Base-by-base conservation (phyloP, 306 rosid species). In the Macrotyloma uniflorum region DNA sequence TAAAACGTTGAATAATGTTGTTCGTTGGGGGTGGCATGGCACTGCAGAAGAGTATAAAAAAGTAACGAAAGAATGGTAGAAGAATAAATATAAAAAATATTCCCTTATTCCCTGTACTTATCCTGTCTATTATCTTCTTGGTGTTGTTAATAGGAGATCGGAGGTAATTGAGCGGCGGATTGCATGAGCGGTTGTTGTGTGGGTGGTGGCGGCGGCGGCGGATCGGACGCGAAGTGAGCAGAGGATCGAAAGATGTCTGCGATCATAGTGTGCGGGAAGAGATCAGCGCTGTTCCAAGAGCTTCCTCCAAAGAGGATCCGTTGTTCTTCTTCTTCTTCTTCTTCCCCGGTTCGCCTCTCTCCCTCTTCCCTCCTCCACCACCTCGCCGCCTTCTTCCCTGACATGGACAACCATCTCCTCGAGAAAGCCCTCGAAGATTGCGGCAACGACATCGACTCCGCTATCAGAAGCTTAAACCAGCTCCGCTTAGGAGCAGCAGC, bases 161-260 rank as follows among this genome's bases (percentile, higher is more conserved):
- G 10, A 61, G 23, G 11, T 3, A 30, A 59, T 28, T 28, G 3
- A 30, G 47, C 47, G 47, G 47, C 15, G 16, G 47, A 38, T 65
- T 78, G 90, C 78, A 89, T 91, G 96, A 90, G 68, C 83, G 72
- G 85, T 64, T 50, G 74, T 59, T 42, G 74, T 74, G 75, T 58
- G 80, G 75, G 54, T 71, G 86, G 87, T 46, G 51, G 54, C 72
- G 87, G 87, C 57, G 51, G 55, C 43, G 72, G 71, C 28, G 70
- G 70, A 71, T 59, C 67, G 76, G 76, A 83, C 58, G 72, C 83
- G 61, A 64, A 77, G 40, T 72, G 89, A 83, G 86, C 85, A 84
- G 88, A 86, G 20, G 81, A 80, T 88, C 87, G 75, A 87, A 93
- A 88, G 90, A 93, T 93, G 98, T 93, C 98, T 93, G 98, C 98